A percentile compares a stretch with the other conserved stretches of the same genome.
Evolutionary conservation across 768 basidiomycete species (phyloP).

Genomic region (Neoboletus subvelutipes): DNA sequence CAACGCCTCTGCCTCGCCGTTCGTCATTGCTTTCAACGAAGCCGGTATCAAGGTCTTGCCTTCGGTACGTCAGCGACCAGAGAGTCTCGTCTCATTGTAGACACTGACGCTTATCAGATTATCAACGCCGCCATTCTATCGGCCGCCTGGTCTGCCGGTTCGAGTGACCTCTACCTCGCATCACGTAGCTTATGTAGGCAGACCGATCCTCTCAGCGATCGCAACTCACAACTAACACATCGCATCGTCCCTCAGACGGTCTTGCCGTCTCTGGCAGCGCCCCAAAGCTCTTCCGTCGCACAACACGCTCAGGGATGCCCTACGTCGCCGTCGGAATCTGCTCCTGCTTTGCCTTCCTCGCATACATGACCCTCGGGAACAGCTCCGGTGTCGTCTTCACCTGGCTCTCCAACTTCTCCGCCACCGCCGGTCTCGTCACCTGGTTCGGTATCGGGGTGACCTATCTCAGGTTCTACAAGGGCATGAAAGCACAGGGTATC

Average conservation of each 20-base stretch:
- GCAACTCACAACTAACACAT: constrained; percentile 5
- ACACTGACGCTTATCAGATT: constrained; percentile 11
- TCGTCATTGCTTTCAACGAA: constrained; percentile 55
- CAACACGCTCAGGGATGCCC: constrained; percentile 42
- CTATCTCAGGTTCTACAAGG: constrained; percentile 47
- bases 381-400: constrained; percentile 41
- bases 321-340: constrained; percentile 37
- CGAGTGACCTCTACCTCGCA: constrained; percentile 40
- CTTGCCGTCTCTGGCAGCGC: constrained; percentile 54
- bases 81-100: too few species aligned
- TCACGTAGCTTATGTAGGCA: constrained; percentile 39
- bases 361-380: constrained; percentile 40
- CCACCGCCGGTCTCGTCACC: constrained; percentile 42
- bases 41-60: constrained; percentile 63
- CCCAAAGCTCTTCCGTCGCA: constrained; percentile 49
- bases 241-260: constrained; percentile 43
- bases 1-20: constrained; percentile 50
- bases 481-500: constrained; percentile 50
- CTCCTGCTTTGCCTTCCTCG: constrained; percentile 35
- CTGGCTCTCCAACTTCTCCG: constrained; percentile 39
- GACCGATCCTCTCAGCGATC: neutral
- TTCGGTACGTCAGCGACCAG: constrained; percentile 31
- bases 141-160: constrained; percentile 42
- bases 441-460: constrained; percentile 47
- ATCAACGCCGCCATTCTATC: constrained; percentile 46